A percentile compares a stretch with the other conserved stretches of the same genome.
Conservation (phyloP, 805 yeast species). For the Wickerhamomyces queroliae region DNA sequence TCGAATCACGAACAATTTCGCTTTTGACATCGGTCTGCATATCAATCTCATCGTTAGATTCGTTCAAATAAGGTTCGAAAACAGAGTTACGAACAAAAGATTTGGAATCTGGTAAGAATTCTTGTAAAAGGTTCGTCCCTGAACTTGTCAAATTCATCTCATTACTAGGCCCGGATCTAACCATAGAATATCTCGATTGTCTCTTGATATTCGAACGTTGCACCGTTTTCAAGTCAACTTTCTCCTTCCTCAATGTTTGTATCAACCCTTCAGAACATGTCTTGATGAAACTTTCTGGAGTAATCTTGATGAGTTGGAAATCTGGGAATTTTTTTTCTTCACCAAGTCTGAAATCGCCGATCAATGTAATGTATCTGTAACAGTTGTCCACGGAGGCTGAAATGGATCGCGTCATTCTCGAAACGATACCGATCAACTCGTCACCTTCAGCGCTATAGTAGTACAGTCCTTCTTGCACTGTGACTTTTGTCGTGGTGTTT, state of each 20-base stretch:
- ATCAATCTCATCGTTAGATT: slow-evolving; percentile 13
- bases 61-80: slow-evolving; percentile 30
- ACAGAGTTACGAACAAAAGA: slow-evolving; percentile 31
- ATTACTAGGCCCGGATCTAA: slow-evolving; percentile 24
- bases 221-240: slow-evolving; percentile 15
- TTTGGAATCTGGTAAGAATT: slow-evolving; percentile 27
- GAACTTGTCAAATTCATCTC: slow-evolving; percentile 16
- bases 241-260: slow-evolving; percentile 30
- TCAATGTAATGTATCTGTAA: slow-evolving; percentile 41
- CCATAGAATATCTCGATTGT: slow-evolving; percentile 29
- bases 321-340: slow-evolving; percentile 62
- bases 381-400: slow-evolving; percentile 44
- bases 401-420: slow-evolving; percentile 54
- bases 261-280: slow-evolving; percentile 57
- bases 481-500: slow-evolving; percentile 5
- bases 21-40: slow-evolving; percentile 18
- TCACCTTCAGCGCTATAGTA: slow-evolving; percentile 65
- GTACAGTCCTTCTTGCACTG: slow-evolving; percentile 27
- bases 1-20: slow-evolving; percentile 47
- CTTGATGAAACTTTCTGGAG: slow-evolving; percentile 54
- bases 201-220: slow-evolving; percentile 20
- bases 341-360: slow-evolving; percentile 64
- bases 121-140: slow-evolving; percentile 29
- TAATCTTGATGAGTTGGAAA: slow-evolving; percentile 48
- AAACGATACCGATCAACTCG: slow-evolving; percentile 50